Evolutionary conservation across 140 eudicot genomes (phyloP).

Genomic region (Senecio squalidus): DNA sequence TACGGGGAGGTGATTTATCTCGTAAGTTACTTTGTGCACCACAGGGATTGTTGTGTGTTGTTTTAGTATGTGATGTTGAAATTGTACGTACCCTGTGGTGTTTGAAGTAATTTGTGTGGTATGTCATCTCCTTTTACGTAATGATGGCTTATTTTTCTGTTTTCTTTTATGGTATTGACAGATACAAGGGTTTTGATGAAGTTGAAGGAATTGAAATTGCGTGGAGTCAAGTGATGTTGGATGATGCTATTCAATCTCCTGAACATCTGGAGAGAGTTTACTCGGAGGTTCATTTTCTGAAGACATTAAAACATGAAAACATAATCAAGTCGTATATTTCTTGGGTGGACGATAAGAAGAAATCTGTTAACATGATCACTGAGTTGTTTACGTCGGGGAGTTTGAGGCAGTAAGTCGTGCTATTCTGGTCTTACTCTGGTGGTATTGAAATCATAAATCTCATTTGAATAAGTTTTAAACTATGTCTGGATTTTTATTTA

Average conservation of each 20-base stretch:
- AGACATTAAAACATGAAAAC: constrained; percentile 38
- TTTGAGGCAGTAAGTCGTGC: constrained; percentile 46
- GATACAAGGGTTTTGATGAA: constrained; percentile 43
- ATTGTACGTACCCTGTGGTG: neutral
- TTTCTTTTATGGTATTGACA: constrained; percentile 5
- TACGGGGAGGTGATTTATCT: neutral
- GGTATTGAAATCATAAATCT: neutral
- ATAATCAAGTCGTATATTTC: constrained; percentile 37
- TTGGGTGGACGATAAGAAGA: constrained; percentile 46
- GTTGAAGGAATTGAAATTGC: constrained; percentile 43
- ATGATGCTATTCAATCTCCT: constrained; percentile 29
- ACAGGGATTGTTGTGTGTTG: neutral
- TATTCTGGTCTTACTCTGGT: neutral
- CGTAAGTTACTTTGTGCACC: neutral
- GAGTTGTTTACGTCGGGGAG: constrained; percentile 51
- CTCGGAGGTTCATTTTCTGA: constrained; percentile 37
- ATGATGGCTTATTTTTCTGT: neutral
- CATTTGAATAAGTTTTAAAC: neutral
- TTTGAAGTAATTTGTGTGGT: neutral
- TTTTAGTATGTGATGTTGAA: neutral
- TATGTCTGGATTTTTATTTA: constrained; percentile 2
- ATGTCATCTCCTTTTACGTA: neutral
- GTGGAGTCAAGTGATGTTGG: constrained; percentile 33
- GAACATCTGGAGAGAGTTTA: constrained; percentile 39
- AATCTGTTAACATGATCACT: constrained; percentile 44